Percentiles rank a stretch among this genome's conserved stretches.
phyloP scores from a whole-genome alignment of 176 grass and related monocot species.

The Oryza rufipogon region DNA sequence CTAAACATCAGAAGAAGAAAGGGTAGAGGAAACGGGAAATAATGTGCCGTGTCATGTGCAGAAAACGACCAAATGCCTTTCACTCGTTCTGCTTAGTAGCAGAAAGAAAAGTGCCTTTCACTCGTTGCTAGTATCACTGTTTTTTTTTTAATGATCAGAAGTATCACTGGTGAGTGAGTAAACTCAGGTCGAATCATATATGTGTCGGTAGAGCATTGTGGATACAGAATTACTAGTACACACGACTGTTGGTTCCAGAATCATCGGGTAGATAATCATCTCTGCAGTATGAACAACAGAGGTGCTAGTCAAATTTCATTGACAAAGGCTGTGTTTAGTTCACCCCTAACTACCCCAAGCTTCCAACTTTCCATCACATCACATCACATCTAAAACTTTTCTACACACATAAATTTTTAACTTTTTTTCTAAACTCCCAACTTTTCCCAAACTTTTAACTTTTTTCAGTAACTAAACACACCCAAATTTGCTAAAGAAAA shows the following conservation, averaged over 20 bases:
- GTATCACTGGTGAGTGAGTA: neutral
- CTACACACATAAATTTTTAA: too few relatives aligned
- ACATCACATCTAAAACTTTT: too few relatives aligned
- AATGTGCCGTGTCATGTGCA: neutral
- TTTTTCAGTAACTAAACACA: too few relatives aligned
- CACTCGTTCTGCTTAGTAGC: neutral
- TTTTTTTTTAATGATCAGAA: neutral
- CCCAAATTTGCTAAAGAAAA: neutral
- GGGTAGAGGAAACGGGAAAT: too few relatives aligned
- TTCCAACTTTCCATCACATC: too few relatives aligned
- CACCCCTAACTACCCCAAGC: too few relatives aligned
- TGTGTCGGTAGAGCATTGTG: too few relatives aligned
- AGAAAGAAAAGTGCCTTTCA: neutral
- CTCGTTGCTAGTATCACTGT: too few relatives aligned
- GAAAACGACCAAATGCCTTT: neutral
- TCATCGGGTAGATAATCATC: constrained; percentile 4
- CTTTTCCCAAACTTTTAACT: too few relatives aligned
- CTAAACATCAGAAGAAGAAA: neutral
- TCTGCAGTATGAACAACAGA: too few relatives aligned
- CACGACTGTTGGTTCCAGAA: constrained; percentile 17
- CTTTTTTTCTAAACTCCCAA: too few relatives aligned
- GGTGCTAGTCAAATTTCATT: neutral
- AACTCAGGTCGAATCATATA: neutral
- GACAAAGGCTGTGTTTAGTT: neutral
- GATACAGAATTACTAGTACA: too few relatives aligned